A percentile compares a stretch with the other conserved stretches of the same genome.
phyloP scores from a whole-genome alignment of 768 basidiomycete genomes.

The Lactifluus pinguis region DNA sequence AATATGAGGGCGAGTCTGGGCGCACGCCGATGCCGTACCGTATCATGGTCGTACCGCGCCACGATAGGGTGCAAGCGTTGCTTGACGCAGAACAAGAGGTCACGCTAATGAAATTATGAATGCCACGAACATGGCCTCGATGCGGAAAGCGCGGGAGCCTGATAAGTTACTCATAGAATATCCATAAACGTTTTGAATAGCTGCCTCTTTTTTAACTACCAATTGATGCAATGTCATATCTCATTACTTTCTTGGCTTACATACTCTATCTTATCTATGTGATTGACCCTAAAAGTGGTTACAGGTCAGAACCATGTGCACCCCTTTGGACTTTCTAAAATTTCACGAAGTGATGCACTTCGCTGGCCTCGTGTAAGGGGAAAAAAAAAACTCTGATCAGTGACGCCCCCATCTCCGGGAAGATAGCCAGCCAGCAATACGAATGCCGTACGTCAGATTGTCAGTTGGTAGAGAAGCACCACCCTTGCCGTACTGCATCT shows the following conservation, averaged over 20 bases:
- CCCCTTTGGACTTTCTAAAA: neutral
- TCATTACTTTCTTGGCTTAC: too few relatives aligned
- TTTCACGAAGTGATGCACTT: neutral
- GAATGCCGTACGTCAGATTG: neutral
- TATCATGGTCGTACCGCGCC: slow-evolving; percentile 22
- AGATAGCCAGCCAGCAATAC: neutral
- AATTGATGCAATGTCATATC: too few relatives aligned
- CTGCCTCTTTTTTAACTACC: too few relatives aligned
- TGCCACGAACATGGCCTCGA: neutral
- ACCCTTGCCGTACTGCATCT: neutral
- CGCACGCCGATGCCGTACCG: slow-evolving; percentile 38
- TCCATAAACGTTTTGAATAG: too few relatives aligned
- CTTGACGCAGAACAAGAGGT: slow-evolving; percentile 14
- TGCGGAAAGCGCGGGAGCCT: too few relatives aligned
- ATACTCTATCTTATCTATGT: neutral
- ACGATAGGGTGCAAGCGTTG: slow-evolving; percentile 15
- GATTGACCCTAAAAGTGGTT: neutral
- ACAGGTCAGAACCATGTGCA: neutral
- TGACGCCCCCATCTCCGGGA: neutral
- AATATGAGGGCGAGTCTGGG: slow-evolving; percentile 40
- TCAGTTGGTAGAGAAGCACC: neutral
- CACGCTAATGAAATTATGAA: slow-evolving; percentile 11
- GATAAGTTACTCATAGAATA: too few relatives aligned
- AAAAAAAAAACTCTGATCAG: neutral
- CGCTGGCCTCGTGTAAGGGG: neutral